Percentiles rank a stretch among this genome's conserved stretches.
These are phyloP conservation scores for Biscutella laevigata DNA, from an alignment of 441 rosid species.

Conservation along the genomic window DNA sequence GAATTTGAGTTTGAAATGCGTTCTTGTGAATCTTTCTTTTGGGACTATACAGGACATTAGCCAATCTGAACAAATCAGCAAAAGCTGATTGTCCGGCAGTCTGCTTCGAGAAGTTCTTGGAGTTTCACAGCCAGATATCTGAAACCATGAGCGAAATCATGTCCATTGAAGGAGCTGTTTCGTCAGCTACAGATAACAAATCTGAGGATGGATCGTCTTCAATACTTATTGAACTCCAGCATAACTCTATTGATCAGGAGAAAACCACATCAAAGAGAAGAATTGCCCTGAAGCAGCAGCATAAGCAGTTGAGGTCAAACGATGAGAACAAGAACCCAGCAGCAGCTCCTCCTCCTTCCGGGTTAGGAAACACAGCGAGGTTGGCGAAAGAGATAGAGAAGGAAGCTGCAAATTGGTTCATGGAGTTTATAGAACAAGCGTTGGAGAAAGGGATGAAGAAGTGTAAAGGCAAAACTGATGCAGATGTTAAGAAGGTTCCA, in stretches of 20 bases:
- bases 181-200: conserved; percentile 26
- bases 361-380: conserved; percentile 44
- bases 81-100: conserved; percentile 63
- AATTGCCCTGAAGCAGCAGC: conserved; percentile 31
- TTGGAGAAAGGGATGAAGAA: conserved; percentile 71
- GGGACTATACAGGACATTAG: conserved; percentile 39
- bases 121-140: conserved; percentile 63
- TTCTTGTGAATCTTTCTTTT: neutral
- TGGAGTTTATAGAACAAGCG: conserved; percentile 80
- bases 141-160: conserved; percentile 51
- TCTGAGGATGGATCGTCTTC: conserved; percentile 26
- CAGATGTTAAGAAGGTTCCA: conserved; percentile 57
- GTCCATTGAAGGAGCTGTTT: conserved; percentile 63
- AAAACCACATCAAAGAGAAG: conserved; percentile 41
- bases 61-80: conserved; percentile 61
- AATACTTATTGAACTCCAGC: conserved; percentile 41
- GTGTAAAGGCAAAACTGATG: conserved; percentile 35
- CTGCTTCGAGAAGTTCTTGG: conserved; percentile 67
- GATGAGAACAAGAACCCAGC: conserved; percentile 74
- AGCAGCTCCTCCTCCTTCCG: conserved; percentile 8
- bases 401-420: conserved; percentile 86
- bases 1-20: neutral
- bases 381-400: conserved; percentile 61
- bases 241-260: conserved; percentile 44
- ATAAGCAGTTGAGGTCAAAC: conserved; percentile 32